Conservation (phyloP, 768 basidiomycete genomes). For the Pholiota conissans region DNA sequence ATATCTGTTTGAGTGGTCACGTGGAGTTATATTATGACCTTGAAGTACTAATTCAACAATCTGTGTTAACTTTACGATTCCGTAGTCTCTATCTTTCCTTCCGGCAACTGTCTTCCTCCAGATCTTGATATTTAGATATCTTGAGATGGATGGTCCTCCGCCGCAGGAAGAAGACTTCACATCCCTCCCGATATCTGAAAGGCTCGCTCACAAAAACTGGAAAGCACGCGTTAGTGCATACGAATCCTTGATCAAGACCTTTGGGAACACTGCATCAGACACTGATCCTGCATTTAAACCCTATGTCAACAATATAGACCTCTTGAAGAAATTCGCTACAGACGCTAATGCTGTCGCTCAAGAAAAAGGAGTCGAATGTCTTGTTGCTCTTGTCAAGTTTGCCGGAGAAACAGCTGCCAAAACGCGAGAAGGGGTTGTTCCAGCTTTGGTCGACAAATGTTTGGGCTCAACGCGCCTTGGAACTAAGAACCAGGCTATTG, state of each 20-base stretch:
- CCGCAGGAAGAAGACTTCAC: conserved; percentile 95
- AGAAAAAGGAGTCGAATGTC: conserved; percentile 93
- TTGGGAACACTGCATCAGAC: conserved; percentile 88
- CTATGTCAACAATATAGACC: conserved; percentile 74
- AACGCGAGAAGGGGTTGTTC: conserved; percentile 78
- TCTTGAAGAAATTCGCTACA: conserved; percentile 83
- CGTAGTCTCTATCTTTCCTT: background rate
- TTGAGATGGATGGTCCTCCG: conserved; percentile 83
- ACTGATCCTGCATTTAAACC: conserved; percentile 93
- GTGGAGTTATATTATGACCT: conserved; percentile 3
- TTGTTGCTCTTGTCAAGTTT: conserved; percentile 84
- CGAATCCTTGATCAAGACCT: conserved; percentile 82
- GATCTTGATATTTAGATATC: conserved; percentile 12
- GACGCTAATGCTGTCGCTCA: conserved; percentile 97
- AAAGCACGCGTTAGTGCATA: conserved; percentile 96
- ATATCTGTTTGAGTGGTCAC: conserved; percentile 12
- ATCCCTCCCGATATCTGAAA: conserved; percentile 69
- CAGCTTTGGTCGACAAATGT: conserved; percentile 95
- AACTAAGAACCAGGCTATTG: conserved; percentile 85
- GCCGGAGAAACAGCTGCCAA: conserved; percentile 87
- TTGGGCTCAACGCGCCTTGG: conserved; percentile 89
- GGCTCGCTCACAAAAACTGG: conserved; percentile 97
- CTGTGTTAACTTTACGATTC: background rate
- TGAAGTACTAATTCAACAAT: background rate
- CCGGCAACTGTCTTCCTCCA: conserved; percentile 10